phyloP scores from a whole-genome alignment of 1,139 yeast genomes.

The Taphrina sp. region DNA sequence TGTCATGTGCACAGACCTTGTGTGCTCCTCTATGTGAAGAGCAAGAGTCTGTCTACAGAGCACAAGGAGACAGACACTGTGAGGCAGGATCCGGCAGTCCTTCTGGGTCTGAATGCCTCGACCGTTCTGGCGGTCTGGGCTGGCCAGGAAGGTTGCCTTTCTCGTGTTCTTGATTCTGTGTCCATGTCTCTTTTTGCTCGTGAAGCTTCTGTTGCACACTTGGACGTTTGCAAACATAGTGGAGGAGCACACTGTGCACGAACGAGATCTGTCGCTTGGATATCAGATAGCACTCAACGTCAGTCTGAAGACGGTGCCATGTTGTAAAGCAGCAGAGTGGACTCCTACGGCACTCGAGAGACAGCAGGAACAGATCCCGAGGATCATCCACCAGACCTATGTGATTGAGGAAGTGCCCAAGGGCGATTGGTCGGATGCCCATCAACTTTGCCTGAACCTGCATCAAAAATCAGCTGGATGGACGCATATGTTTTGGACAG shows the following conservation, averaged over 20 bases:
- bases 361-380: constrained; percentile 9
- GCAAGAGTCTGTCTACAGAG: no score
- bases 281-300: constrained; percentile 6
- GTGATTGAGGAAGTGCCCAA: constrained; percentile 20
- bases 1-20: no score
- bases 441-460: constrained; percentile 10
- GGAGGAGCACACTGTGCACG: constrained; percentile 1
- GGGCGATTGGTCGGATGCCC: constrained; percentile 19
- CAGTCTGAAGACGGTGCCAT: constrained; percentile 10
- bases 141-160: neutral
- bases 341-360: constrained; percentile 4
- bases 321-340: constrained; percentile 15
- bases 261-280: constrained; percentile 3
- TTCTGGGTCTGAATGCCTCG: no score
- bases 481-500: constrained; percentile 31
- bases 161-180: neutral
- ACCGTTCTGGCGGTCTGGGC: no score
- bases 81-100: no score
- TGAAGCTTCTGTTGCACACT: neutral
- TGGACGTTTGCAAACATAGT: constrained; percentile 5
- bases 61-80: no score
- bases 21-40: no score
- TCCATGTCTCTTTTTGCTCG: neutral
- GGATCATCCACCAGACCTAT: constrained; percentile 31
- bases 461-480: constrained; percentile 11